phyloP scores from a whole-genome alignment of 208 protist species.

The Wallacemonas collosoma region DNA sequence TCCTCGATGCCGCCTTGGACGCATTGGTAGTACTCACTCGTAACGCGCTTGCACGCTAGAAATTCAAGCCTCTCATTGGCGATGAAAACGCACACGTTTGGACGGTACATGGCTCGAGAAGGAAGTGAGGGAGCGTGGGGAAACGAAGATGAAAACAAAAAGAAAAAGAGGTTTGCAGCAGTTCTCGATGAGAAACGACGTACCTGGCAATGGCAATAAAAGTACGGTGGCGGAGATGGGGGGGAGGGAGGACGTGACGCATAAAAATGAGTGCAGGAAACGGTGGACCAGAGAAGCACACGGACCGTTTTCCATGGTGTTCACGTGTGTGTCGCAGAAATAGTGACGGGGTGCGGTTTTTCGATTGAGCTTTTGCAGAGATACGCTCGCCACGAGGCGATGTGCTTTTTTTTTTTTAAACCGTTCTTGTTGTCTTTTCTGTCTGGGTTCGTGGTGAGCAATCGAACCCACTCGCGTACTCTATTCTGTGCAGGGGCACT shows the following conservation, averaged over 20 bases:
- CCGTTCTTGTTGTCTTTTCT: no score
- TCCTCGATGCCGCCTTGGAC: conserved; percentile 83
- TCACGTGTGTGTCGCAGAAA: no score
- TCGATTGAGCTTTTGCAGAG: no score
- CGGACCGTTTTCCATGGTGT: no score
- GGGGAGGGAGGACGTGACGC: neutral
- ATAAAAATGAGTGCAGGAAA: no score
- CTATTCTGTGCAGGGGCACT: neutral
- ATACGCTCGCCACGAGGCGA: no score
- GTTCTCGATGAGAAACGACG: neutral
- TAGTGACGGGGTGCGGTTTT: no score
- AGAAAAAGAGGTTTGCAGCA: neutral
- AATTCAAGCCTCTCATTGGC: conserved; percentile 74
- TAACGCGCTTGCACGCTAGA: conserved; percentile 64
- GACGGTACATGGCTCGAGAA: conserved; percentile 58
- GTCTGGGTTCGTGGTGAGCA: no score
- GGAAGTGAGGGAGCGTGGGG: no score
- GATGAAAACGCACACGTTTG: conserved; percentile 78
- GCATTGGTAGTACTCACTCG: conserved; percentile 49
- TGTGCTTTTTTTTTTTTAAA: no score
- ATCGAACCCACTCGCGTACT: no score
- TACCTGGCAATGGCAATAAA: neutral
- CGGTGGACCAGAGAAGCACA: no score
- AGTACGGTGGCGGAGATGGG: neutral
- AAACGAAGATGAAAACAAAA: neutral